Conservation (phyloP, 768 basidiomycete species). For the Mycena vitilis region DNA sequence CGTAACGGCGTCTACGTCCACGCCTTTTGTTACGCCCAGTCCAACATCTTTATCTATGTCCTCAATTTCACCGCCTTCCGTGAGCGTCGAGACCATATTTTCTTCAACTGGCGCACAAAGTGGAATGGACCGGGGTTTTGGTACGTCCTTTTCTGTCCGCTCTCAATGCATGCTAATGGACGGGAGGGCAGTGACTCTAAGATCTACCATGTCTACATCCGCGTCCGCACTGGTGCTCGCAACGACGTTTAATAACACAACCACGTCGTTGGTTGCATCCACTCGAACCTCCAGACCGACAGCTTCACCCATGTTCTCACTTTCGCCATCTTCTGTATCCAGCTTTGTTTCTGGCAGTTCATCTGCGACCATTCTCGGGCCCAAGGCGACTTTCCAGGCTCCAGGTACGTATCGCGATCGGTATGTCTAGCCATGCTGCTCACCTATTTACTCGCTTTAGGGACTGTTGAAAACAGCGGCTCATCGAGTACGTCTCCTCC, state of each 20-base stretch:
- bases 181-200: background rate
- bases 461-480: background rate
- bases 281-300: background rate
- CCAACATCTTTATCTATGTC: background rate
- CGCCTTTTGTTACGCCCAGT: background rate
- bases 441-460: background rate
- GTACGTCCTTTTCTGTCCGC: background rate
- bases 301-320: background rate
- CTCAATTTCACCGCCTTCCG: background rate
- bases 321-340: background rate
- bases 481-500: background rate
- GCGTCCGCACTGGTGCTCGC: background rate
- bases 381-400: conserved; percentile 1
- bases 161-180: background rate
- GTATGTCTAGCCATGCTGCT: background rate
- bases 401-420: background rate
- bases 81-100: background rate
- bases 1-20: background rate
- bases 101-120: background rate
- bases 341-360: background rate
- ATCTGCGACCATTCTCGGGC: background rate
- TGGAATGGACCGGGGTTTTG: background rate
- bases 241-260: background rate
- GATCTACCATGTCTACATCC: background rate
- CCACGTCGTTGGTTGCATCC: background rate